Evolutionary conservation across 192 early-diverging fungal species (phyloP).

Genomic region (Fimicolochytrium jonesii): DNA sequence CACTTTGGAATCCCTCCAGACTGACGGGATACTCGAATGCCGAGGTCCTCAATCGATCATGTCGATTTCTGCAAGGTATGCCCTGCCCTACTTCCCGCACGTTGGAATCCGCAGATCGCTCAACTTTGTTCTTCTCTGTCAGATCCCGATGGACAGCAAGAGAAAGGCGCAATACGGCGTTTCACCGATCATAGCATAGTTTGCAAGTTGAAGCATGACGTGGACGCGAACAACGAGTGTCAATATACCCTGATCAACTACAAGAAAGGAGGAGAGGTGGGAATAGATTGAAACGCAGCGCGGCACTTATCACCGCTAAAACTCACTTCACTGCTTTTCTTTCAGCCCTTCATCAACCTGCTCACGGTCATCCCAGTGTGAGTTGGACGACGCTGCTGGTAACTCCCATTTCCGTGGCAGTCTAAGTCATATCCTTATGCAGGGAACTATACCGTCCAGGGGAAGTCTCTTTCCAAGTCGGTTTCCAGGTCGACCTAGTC

Average conservation of each 20-base stretch:
- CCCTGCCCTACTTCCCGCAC: not conserved
- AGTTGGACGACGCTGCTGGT: not conserved
- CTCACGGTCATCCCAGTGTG: constrained; percentile 60
- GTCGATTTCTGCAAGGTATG: constrained; percentile 45
- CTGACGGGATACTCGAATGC: constrained; percentile 49
- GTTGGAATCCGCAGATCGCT: not conserved
- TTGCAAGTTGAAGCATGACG: constrained; percentile 45
- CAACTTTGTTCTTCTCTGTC: too few species aligned
- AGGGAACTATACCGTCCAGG: constrained; percentile 29
- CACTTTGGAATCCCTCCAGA: constrained; percentile 7
- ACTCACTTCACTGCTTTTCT: too few species aligned
- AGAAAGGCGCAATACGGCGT: constrained; percentile 38
- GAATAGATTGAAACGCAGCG: not conserved
- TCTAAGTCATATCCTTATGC: constrained; percentile 6
- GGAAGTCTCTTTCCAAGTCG: constrained; percentile 61
- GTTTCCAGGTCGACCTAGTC: constrained; percentile 65
- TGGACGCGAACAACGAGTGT: constrained; percentile 52
- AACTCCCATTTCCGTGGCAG: not conserved
- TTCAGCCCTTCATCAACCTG: constrained; percentile 65
- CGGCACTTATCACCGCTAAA: too few species aligned
- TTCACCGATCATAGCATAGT: constrained; percentile 36
- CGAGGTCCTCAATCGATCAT: constrained; percentile 46
- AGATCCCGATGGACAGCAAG: constrained; percentile 43
- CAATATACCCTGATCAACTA: constrained; percentile 68
- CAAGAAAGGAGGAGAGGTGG: constrained; percentile 58